Base-by-base conservation (phyloP, 345 rosid genomes). In the Theobroma cacao region DNA sequence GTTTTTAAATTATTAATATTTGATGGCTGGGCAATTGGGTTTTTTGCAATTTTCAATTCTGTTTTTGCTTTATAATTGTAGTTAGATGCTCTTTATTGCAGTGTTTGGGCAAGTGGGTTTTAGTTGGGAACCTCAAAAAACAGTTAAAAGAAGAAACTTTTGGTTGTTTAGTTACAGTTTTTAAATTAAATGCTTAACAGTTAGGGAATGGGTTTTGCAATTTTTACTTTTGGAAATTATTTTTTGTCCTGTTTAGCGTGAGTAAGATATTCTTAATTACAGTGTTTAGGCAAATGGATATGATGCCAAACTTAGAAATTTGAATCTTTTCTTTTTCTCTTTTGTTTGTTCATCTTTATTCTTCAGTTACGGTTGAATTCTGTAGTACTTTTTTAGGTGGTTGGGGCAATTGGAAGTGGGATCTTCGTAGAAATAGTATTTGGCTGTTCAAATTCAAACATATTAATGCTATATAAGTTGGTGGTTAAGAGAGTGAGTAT, bases 1-100 rank as follows among this genome's bases (percentile, higher is more conserved):
- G 74, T 47, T 69, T n/a, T 47, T 15, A 28, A 69, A 65, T 22
- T 10, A 26, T n/a, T n/a, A 65, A 66, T 47, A 41, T 66, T 66
- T 22, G 28, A 65, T 12, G 72, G 28, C 36, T 90, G 92, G 87
- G 82, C 91, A 89, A 86, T 76, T 93, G 81, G 95, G 95, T 91
- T 40, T 26, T 66, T 41, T 41, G 9, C 45, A 14, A 90, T 59
- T 73, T 43, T 33, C 30, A 8, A 34, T 74, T 40, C n/a, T 14
- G 15, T 52, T 75, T 73, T 83, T 6, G 40, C 33, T 75, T 48
- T 69, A 61, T 10, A 20, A 53, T 34, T 77, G 7, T 28, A 43
- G 22, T 53, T 18, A 2, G 53, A 14, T 48, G 34, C 15, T 20
- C 15, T 30, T 60, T 28, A 34, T 18, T 41, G 17, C 6, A n/a